A percentile compares a stretch with the other conserved stretches of the same genome.
Evolutionary conservation across 1,284 basidiomycete genomes (phyloP).

Genomic region (Mycena sp.): DNA sequence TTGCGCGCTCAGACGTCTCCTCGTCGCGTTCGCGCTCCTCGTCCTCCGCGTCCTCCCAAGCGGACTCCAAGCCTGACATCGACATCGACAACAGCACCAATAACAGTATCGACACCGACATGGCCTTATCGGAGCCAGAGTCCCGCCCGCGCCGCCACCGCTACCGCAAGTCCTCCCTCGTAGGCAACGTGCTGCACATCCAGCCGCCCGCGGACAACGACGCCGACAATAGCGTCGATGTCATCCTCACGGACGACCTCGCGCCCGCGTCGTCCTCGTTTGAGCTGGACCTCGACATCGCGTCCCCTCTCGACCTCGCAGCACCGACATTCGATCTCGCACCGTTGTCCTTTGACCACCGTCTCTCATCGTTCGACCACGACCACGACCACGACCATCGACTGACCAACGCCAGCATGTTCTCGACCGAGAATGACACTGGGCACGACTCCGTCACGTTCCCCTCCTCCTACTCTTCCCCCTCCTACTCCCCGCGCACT

Average conservation of each 20-base stretch:
- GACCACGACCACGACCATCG: neutral
- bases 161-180: slow-evolving; percentile 26
- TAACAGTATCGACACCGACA: no score
- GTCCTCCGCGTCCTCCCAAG: neutral
- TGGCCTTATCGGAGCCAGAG: neutral
- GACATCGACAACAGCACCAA: no score
- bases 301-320: no score
- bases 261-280: no score
- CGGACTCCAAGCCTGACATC: neutral
- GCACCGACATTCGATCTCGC: neutral
- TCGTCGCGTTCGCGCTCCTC: neutral
- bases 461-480: neutral
- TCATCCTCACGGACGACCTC: neutral
- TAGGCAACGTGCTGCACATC: slow-evolving; percentile 18
- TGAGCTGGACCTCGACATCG: no score
- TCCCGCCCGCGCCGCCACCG: neutral
- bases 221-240: neutral
- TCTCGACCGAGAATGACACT: slow-evolving; percentile 20
- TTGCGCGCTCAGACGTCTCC: neutral
- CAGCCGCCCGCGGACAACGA: slow-evolving; percentile 10
- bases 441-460: slow-evolving; percentile 16
- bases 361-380: neutral
- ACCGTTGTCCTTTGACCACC: no score
- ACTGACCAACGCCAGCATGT: slow-evolving; percentile 9
- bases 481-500: neutral